These are phyloP conservation scores for Clathrospora elynae DNA, from an alignment of 2,329 filamentous ascomycete genomes.

Conservation along the genomic window DNA sequence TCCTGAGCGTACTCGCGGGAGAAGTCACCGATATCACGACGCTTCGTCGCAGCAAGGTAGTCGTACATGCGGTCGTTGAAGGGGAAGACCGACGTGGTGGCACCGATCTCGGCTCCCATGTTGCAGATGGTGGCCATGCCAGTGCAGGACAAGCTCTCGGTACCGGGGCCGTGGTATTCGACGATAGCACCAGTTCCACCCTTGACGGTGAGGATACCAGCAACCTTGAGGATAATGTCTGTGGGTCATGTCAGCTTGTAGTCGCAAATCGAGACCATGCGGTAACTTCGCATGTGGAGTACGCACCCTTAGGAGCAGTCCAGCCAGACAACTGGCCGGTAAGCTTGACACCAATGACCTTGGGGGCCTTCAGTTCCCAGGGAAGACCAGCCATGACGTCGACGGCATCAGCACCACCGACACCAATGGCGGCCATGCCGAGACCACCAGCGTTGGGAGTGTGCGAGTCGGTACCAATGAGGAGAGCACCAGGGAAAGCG, in stretches of 20 bases:
- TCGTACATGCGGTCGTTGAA: conserved; percentile 99
- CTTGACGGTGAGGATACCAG: conserved; percentile 96
- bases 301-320: conserved; percentile 86
- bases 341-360: conserved; percentile 94
- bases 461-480: conserved; percentile 98
- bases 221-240: conserved; percentile 98
- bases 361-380: conserved; percentile 98
- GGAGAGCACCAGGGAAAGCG: conserved; percentile 95
- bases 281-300: conserved; percentile 8
- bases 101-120: conserved; percentile 65
- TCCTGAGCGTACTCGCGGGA: conserved; percentile 82
- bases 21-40: conserved; percentile 87
- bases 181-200: conserved; percentile 93
- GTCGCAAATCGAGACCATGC: background rate
- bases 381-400: conserved; percentile 97
- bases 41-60: conserved; percentile 91
- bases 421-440: conserved; percentile 92
- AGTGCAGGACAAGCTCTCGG: conserved; percentile 74
- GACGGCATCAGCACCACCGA: conserved; percentile 96
- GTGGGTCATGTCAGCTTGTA: conserved; percentile 13
- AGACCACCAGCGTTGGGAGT: conserved; percentile 97
- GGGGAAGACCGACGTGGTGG: conserved; percentile 93
- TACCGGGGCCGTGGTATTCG: conserved; percentile 76
- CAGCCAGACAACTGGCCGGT: conserved; percentile 89
- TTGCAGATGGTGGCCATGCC: conserved; percentile 81